These are phyloP conservation scores for Salix koriyanagi DNA, from an alignment of 345 rosid species.

Conservation along the genomic window DNA sequence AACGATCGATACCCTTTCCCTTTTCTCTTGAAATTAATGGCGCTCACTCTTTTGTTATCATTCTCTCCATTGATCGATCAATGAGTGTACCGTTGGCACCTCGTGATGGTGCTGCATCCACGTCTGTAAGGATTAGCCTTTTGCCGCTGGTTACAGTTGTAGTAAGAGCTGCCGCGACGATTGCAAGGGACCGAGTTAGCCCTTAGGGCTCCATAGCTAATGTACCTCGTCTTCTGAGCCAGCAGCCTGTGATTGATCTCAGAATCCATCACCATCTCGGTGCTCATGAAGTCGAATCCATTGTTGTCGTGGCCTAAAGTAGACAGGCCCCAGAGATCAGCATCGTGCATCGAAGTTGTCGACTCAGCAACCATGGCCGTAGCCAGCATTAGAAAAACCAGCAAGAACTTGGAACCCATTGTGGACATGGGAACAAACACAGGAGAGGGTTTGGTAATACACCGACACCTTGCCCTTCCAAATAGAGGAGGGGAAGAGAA, in stretches of 20 bases:
- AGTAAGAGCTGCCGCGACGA: conserved; percentile 25
- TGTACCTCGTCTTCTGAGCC: neutral
- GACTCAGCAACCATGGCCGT: conserved; percentile 25
- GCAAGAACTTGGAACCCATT: conserved; percentile 36
- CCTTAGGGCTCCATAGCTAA: conserved; percentile 17
- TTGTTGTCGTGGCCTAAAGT: neutral
- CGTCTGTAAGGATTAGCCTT: conserved; percentile 30
- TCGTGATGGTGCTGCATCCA: conserved; percentile 24
- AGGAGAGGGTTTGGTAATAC: neutral
- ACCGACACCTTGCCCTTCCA: conserved; percentile 29
- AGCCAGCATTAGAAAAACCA: conserved; percentile 34
- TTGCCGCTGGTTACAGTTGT: conserved; percentile 5
- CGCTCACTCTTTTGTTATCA: neutral
- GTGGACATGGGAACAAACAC: conserved; percentile 3
- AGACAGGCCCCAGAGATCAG: neutral
- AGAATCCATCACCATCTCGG: conserved; percentile 36
- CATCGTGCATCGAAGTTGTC: neutral
- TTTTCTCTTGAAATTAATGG: neutral
- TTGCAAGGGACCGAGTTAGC: conserved; percentile 14
- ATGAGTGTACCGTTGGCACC: conserved; percentile 15
- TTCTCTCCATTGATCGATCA: neutral
- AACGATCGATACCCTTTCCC: neutral
- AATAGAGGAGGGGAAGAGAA: conserved; percentile 28
- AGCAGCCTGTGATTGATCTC: conserved; percentile 34
- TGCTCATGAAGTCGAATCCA: neutral